These are phyloP conservation scores for Begonia loranthoides DNA, from an alignment of 306 rosid species.

Conservation along the genomic window DNA sequence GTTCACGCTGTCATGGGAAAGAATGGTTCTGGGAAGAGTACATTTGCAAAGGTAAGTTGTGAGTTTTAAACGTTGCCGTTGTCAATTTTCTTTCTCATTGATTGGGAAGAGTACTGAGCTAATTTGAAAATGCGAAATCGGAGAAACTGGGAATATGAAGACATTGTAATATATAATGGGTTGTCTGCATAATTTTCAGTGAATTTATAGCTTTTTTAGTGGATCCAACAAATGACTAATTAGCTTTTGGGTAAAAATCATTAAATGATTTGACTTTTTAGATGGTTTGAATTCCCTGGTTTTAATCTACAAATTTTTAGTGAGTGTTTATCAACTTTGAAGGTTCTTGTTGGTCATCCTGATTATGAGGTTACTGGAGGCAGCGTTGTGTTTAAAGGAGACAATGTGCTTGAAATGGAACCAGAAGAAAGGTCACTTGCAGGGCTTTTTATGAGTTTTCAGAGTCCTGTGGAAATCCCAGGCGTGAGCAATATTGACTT, in stretches of 20 bases:
- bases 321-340: background rate
- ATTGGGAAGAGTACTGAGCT: too few species aligned
- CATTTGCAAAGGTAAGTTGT: constrained; percentile 61
- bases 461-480: constrained; percentile 79
- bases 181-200: too few species aligned
- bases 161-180: too few species aligned
- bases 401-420: constrained; percentile 65
- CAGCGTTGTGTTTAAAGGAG: constrained; percentile 62
- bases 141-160: too few species aligned
- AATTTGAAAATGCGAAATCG: too few species aligned
- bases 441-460: constrained; percentile 94
- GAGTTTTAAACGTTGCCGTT: background rate
- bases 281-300: too few species aligned
- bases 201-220: too few species aligned
- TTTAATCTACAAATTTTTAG: too few species aligned
- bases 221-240: too few species aligned
- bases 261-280: too few species aligned
- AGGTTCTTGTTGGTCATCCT: constrained; percentile 92
- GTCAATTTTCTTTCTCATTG: too few species aligned
- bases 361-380: constrained; percentile 90
- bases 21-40: constrained; percentile 95
- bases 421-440: constrained; percentile 78
- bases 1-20: constrained; percentile 94
- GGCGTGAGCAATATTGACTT: constrained; percentile 84
- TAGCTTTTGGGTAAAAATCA: too few species aligned